These are phyloP conservation scores for Tagetes erecta DNA, from an alignment of 129 eudicot species.

Conservation along the genomic window DNA sequence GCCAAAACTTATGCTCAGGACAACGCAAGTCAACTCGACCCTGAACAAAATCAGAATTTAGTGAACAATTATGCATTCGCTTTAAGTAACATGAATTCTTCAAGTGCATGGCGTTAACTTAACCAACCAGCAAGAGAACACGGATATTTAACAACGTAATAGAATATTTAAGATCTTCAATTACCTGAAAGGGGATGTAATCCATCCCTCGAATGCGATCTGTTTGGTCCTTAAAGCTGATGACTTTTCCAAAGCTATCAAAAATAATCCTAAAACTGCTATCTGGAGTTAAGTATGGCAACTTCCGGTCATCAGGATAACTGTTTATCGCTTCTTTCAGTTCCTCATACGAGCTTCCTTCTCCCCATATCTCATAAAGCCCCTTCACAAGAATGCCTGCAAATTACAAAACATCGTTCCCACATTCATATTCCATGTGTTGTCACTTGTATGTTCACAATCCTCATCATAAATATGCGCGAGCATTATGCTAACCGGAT, in stretches of 20 bases:
- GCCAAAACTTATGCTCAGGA: slow-evolving; percentile 86
- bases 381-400: slow-evolving; percentile 99
- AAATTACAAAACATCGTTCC: neutral
- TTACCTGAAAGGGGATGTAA: slow-evolving; percentile 87
- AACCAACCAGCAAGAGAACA: neutral
- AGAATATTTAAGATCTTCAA: neutral
- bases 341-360: slow-evolving; percentile 72
- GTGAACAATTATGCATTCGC: neutral
- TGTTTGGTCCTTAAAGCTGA: slow-evolving; percentile 70
- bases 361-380: slow-evolving; percentile 98
- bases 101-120: neutral
- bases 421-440: neutral
- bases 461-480: too few species aligned
- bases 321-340: slow-evolving; percentile 76
- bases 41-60: slow-evolving; percentile 33
- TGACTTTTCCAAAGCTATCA: slow-evolving; percentile 76
- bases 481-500: too few species aligned
- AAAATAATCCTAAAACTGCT: slow-evolving; percentile 67
- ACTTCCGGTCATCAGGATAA: slow-evolving; percentile 76
- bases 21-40: slow-evolving; percentile 71
- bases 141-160: neutral
- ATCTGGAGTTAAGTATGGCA: slow-evolving; percentile 68
- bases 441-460: too few species aligned
- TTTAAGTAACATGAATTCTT: neutral
- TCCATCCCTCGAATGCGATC: slow-evolving; percentile 58